Conservation (phyloP, 2,329 filamentous ascomycete species). For the Rutstroemia sp. region DNA sequence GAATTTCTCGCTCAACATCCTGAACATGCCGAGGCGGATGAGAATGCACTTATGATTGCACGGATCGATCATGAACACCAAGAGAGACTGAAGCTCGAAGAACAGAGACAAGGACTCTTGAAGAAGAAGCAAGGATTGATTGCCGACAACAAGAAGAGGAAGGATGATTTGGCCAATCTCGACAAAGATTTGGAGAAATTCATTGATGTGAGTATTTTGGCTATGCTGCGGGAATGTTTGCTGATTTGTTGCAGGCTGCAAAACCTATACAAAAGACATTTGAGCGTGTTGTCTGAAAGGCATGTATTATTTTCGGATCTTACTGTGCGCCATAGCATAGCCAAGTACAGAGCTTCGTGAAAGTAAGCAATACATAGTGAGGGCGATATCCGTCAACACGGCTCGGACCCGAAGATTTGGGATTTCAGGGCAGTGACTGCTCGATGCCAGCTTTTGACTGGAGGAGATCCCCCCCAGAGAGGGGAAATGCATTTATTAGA, state of each 20-base stretch:
- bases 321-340: neutral
- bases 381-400: no score
- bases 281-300: constrained; percentile 53
- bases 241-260: constrained; percentile 50
- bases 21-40: constrained; percentile 62
- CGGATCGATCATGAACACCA: constrained; percentile 85
- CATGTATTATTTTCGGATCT: neutral
- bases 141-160: constrained; percentile 80
- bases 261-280: constrained; percentile 84
- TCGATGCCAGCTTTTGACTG: no score
- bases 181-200: constrained; percentile 92
- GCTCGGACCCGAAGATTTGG: no score
- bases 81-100: constrained; percentile 78
- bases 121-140: constrained; percentile 65
- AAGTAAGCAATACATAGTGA: no score
- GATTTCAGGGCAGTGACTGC: no score
- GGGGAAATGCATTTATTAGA: no score
- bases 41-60: constrained; percentile 79
- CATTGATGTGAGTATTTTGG: constrained; percentile 59
- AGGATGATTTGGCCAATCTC: constrained; percentile 84
- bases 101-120: constrained; percentile 69
- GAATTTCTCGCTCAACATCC: constrained; percentile 74
- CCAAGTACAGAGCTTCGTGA: neutral
- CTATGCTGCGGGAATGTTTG: neutral
- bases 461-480: no score